phyloP scores from a whole-genome alignment of 495 filamentous ascomycete genomes.

The Parmelia sp. region DNA sequence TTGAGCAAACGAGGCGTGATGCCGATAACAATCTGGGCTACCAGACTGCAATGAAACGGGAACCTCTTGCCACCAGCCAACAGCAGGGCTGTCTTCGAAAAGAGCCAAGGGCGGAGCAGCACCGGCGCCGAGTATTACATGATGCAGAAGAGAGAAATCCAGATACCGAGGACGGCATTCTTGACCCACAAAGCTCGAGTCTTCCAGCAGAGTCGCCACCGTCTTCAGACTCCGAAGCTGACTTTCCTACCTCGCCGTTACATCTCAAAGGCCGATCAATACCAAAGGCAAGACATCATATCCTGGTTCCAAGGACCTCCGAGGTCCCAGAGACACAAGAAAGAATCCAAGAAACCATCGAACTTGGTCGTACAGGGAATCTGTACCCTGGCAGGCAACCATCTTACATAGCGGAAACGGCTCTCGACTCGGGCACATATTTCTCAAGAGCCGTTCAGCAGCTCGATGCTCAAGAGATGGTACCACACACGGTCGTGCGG shows the following conservation, averaged over 20 bases:
- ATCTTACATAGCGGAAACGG: not conserved
- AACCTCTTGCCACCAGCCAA: not conserved
- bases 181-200: not conserved
- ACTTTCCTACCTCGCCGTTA: not conserved
- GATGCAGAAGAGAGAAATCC: not conserved
- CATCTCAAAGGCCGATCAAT: not conserved
- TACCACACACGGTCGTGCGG: not conserved
- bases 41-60: not conserved
- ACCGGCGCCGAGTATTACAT: not conserved
- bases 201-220: not conserved
- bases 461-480: not conserved
- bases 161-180: not conserved
- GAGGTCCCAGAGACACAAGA: not conserved
- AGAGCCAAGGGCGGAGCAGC: not conserved
- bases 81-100: not conserved
- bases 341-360: not conserved
- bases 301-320: not conserved
- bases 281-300: not conserved
- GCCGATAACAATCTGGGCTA: not conserved
- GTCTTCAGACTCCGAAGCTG: not conserved
- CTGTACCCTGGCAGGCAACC: not conserved
- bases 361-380: not conserved
- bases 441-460: slow-evolving; percentile 11
- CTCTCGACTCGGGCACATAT: not conserved
- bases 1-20: not conserved